These are phyloP conservation scores for Xylaria hypoxylon DNA, from an alignment of 2,329 filamentous ascomycete genomes.

Conservation along the genomic window DNA sequence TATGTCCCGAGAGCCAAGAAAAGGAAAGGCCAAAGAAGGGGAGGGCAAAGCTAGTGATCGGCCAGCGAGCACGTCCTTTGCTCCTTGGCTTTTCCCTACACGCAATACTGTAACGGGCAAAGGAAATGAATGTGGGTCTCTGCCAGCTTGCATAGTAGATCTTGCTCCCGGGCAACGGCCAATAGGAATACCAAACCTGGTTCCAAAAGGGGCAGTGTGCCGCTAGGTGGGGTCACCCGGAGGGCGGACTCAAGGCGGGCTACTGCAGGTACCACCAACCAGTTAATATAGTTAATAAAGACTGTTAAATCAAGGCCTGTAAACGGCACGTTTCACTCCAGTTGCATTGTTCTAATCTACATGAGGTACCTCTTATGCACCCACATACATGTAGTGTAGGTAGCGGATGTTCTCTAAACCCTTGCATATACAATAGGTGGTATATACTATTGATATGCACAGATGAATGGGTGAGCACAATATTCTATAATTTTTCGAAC, in stretches of 20 bases:
- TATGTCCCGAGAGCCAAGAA: slow-evolving; percentile 17
- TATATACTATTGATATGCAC: not conserved
- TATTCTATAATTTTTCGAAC: slow-evolving; percentile 21
- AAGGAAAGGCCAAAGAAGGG: slow-evolving; percentile 31
- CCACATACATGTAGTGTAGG: no score
- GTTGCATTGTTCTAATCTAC: not conserved
- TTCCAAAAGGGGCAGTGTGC: slow-evolving; percentile 35
- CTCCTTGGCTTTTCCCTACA: not conserved
- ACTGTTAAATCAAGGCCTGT: slow-evolving; percentile 2
- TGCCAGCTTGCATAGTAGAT: slow-evolving; percentile 35
- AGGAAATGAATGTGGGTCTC: slow-evolving; percentile 40
- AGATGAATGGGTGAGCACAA: not conserved
- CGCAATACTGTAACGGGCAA: slow-evolving; percentile 14
- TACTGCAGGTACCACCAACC: slow-evolving; percentile 39
- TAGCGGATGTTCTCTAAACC: not conserved
- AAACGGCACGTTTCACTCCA: slow-evolving; percentile 8
- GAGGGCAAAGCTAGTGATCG: slow-evolving; percentile 18
- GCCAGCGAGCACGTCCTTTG: slow-evolving; percentile 28
- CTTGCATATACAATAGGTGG: not conserved
- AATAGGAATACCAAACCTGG: slow-evolving; percentile 33
- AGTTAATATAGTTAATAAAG: slow-evolving; percentile 39
- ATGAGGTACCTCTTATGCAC: slow-evolving; percentile 10
- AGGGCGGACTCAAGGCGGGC: slow-evolving; percentile 7
- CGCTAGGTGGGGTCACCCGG: slow-evolving; percentile 14
- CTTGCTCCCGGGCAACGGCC: slow-evolving; percentile 29